These are phyloP conservation scores for Reticulascus tulasneorum DNA, from an alignment of 2,329 filamentous ascomycete genomes.

Conservation along the genomic window DNA sequence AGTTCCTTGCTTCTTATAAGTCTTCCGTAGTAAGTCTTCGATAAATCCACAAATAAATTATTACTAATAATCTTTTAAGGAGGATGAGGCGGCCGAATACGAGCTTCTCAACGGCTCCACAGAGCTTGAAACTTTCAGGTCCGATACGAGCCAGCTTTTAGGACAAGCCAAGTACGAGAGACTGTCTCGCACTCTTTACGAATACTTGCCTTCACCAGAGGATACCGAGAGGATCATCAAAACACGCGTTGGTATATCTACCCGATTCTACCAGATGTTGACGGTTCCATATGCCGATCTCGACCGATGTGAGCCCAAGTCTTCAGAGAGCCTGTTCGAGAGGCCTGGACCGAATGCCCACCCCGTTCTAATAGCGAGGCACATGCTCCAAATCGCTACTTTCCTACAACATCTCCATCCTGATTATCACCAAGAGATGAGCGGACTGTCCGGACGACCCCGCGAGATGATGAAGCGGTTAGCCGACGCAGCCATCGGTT, in stretches of 20 bases:
- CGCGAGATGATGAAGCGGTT: conserved; percentile 19
- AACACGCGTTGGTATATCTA: conserved; percentile 8
- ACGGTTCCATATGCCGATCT: conserved; percentile 16
- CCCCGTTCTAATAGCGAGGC: conserved; percentile 37
- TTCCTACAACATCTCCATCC: conserved; percentile 28
- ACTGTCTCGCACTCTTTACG: too few species aligned
- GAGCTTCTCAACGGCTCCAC: background rate
- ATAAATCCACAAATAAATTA: too few species aligned
- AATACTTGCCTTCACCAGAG: conserved; percentile 14
- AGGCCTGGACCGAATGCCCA: too few species aligned
- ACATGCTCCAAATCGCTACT: conserved; percentile 32
- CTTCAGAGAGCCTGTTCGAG: conserved; percentile 12
- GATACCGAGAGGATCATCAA: conserved; percentile 13
- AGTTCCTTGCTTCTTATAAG: too few species aligned
- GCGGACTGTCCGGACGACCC: conserved; percentile 15
- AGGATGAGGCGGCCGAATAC: too few species aligned
- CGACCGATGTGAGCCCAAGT: conserved; percentile 4
- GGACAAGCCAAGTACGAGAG: too few species aligned
- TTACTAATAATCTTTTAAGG: too few species aligned
- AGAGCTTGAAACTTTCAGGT: background rate
- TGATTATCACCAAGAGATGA: conserved; percentile 25
- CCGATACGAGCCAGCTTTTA: background rate
- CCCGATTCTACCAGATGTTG: conserved; percentile 21
- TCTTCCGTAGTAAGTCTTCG: too few species aligned
- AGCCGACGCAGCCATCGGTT: conserved; percentile 23